Evolutionary conservation across 352 stramenopile genomes (phyloP), one percentile per base, ranked within the genome.

Genomic region (Globisporangium ultimum): DNA sequence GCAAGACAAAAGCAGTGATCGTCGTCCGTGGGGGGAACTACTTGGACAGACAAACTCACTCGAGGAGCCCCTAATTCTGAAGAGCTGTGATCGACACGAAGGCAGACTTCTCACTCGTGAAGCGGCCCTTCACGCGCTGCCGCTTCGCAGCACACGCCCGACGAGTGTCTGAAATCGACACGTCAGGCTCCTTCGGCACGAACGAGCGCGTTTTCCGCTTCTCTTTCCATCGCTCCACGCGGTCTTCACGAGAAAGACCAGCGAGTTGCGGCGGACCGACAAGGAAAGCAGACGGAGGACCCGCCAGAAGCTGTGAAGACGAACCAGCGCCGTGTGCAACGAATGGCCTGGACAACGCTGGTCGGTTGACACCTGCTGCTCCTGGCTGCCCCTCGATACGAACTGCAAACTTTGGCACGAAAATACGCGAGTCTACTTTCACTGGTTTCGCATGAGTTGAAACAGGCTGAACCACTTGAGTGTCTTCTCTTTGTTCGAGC

Each of bases 81-180:
- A 89, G 66, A 34, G 69, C 59, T n/a, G 76, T 89, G 57, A 89
- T 86, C 40, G 79, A 78, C 40, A 89, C 71, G 55, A 89, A 89
- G 6, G 65, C 55, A 51, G 70, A 64, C 50, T 84, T 72, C 55
- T 87, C 75, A 17, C 64, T 62, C 48, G 74, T 67, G 53, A 89
- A 89, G 55, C 79, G 79, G 53, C 79, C 79, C 34, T 84, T 89
- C 28, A 89, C 79, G 41, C 76, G 76, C 41, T 84, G 74, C 11
- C 79, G 74, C 65, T 87, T 89, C 43, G 79, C 68, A 11, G 77
- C 77, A n/a, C 73, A 81, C 13, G 76, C 73, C 3, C 79, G 79
- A 36, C 79, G 72, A 18, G 68, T 80, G 58, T 82, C 67, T 17
- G 74, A 86, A 24, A 89, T 64, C 6, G 40, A 63, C 36, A 66